These are phyloP conservation scores for Silene conica DNA, from an alignment of 148 eudicot species.

Conservation along the genomic window DNA sequence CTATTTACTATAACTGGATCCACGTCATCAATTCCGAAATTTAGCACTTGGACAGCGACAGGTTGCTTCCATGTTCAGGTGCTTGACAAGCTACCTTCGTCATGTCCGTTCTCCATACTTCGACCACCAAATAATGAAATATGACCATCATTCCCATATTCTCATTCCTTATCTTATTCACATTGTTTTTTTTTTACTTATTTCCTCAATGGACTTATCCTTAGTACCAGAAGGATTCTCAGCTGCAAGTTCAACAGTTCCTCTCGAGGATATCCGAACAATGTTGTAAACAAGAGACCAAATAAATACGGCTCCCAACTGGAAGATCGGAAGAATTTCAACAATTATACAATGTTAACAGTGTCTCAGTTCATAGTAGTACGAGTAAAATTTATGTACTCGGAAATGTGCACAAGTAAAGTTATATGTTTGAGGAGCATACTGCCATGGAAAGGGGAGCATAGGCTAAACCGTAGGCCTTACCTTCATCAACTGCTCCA, in stretches of 20 bases:
- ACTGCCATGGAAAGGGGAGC: conserved; percentile 95
- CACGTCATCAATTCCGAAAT: too few relatives aligned
- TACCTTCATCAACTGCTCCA: conserved; percentile 59
- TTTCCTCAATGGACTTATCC: conserved; percentile 2
- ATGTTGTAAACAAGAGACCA: conserved; percentile 87
- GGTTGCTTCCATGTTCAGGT: too few relatives aligned
- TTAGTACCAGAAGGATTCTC: background rate
- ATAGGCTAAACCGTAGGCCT: conserved; percentile 61
- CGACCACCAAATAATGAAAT: too few relatives aligned
- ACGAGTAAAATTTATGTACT: too few relatives aligned
- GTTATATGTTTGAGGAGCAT: conserved; percentile 15
- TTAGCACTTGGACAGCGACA: too few relatives aligned
- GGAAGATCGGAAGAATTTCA: conserved; percentile 8
- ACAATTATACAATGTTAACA: background rate
- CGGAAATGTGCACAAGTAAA: background rate
- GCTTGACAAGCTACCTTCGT: too few relatives aligned
- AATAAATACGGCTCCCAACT: conserved; percentile 76
- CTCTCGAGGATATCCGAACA: conserved; percentile 43
- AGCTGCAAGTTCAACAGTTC: background rate
- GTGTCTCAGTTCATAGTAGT: background rate
- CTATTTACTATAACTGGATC: too few relatives aligned
- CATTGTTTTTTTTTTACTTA: too few relatives aligned
- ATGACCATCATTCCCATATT: too few relatives aligned
- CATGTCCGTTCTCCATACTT: too few relatives aligned
- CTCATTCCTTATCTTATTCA: too few relatives aligned